phyloP scores from a whole-genome alignment of 2,329 filamentous ascomycete species.

The Fusarium buharicum region DNA sequence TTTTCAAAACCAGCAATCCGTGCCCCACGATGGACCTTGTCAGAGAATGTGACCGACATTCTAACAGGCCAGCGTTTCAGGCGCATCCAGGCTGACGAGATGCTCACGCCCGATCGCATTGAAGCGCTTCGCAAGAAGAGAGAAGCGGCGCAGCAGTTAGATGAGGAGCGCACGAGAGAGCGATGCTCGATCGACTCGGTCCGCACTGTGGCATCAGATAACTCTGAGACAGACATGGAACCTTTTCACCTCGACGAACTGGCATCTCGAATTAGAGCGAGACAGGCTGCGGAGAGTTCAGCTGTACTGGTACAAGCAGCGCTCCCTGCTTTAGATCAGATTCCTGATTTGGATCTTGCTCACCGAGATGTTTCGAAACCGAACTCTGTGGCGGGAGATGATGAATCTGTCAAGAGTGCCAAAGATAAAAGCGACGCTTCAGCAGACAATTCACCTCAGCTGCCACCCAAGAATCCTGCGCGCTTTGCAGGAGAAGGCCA shows the following conservation, averaged over 20 bases:
- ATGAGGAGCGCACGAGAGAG: conserved; percentile 27
- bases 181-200: conserved; percentile 42
- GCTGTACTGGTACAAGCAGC: conserved; percentile 16
- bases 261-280: conserved; percentile 53
- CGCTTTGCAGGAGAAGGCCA: conserved; percentile 20
- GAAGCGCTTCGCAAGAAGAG: conserved; percentile 56
- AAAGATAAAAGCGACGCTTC: conserved; percentile 8
- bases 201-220: conserved; percentile 39
- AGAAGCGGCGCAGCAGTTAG: conserved; percentile 42
- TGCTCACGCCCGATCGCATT: conserved; percentile 64
- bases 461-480: conserved; percentile 40
- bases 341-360: conserved; percentile 40
- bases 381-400: background rate
- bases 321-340: conserved; percentile 10
- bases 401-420: conserved; percentile 12
- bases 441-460: conserved; percentile 11
- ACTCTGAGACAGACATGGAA: conserved; percentile 55
- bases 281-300: conserved; percentile 42
- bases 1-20: conserved; percentile 34
- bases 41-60: conserved; percentile 67
- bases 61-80: conserved; percentile 66
- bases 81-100: conserved; percentile 67
- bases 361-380: conserved; percentile 41
- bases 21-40: conserved; percentile 61
- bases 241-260: conserved; percentile 63